These are phyloP conservation scores for Jamesozyma jinghongensis DNA, from an alignment of 805 yeast species.

Conservation along the genomic window DNA sequence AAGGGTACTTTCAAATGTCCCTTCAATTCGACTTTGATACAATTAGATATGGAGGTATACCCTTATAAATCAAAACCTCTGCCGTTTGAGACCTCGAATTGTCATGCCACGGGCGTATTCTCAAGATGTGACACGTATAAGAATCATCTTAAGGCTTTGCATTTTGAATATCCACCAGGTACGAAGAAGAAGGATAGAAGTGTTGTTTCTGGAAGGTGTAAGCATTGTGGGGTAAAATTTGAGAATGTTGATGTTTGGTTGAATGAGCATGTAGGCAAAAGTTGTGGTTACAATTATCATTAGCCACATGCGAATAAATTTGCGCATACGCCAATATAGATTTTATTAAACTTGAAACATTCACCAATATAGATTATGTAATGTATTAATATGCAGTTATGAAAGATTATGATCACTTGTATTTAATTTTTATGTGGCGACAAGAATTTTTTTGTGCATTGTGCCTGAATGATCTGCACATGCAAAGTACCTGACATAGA, in stretches of 20 bases:
- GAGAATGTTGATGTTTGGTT: slow-evolving; percentile 75
- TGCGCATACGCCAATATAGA: neutral
- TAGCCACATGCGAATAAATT: no score
- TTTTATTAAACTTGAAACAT: neutral
- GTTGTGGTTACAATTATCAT: slow-evolving; percentile 27
- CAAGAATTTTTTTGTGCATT: no score
- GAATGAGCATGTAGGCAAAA: slow-evolving; percentile 50
- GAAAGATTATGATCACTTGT: no score
- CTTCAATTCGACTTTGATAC: slow-evolving; percentile 32
- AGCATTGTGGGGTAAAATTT: slow-evolving; percentile 62
- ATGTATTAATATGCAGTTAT: neutral
- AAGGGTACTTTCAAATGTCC: slow-evolving; percentile 66
- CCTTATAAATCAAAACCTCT: slow-evolving; percentile 19
- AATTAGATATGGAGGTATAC: slow-evolving; percentile 25
- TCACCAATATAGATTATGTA: neutral
- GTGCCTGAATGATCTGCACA: no score
- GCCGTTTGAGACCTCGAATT: slow-evolving; percentile 30
- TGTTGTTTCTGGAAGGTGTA: slow-evolving; percentile 64
- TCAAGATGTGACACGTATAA: slow-evolving; percentile 87
- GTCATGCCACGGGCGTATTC: slow-evolving; percentile 80
- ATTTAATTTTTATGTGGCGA: no score
- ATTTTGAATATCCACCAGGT: slow-evolving; percentile 80
- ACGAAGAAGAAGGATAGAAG: slow-evolving; percentile 70
- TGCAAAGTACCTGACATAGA: no score
- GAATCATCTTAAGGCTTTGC: slow-evolving; percentile 83